Base-by-base conservation (phyloP, 2,329 filamentous ascomycete species). In the Cladosporium oxysporum region DNA sequence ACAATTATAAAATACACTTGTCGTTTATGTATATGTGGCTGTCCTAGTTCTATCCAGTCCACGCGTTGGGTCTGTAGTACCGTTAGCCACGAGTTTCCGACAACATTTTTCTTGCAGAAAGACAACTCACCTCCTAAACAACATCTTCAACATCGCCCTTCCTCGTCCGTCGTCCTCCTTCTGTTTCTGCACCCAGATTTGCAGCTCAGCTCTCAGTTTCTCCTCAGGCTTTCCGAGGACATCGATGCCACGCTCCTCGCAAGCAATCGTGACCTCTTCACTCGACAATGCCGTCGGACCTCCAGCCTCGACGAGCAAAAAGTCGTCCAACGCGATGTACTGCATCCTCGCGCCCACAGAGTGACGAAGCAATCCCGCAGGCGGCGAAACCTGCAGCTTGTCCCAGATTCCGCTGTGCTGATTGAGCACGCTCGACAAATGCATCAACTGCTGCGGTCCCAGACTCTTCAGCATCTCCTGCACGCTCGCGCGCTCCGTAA, bases 281-380 rank as follows among this genome's bases (percentile, higher is more conserved):
- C 68, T 74, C 4, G 79, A 83, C 29, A 86, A 70, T 11, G 86
- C 83, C 71, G 86, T 80, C 41, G 90, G 82, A 0, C 89, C 91
- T 16, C 90, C 83, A 69, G 92, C 84, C 8, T 78, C 78, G 21
- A 83, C 73, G 58, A 97, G 84, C 76, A 94, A 80, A 69, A 74
- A 78, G 78, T 96, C 92, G 78, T 97, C 93, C 44, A 83, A 79
- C 55, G 83, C 83, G 68, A 97, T 76, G 74, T 91, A 91, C 49
- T 83, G 79, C 70, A 92, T 79, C 68, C 85, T 82, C 71, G 80
- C 79, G 60, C 72, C 71, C 50, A 92, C 79, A 68, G 83, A 83
- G 62, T 81, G 77, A 65, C 80, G 77, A 76, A 92, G 82, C 71
- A 90, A 76, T 4, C 76, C 74, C 1, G 79, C 79, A 8, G 85